Conservation (phyloP, 257 asterid species). For the Cinchona pubescens region DNA sequence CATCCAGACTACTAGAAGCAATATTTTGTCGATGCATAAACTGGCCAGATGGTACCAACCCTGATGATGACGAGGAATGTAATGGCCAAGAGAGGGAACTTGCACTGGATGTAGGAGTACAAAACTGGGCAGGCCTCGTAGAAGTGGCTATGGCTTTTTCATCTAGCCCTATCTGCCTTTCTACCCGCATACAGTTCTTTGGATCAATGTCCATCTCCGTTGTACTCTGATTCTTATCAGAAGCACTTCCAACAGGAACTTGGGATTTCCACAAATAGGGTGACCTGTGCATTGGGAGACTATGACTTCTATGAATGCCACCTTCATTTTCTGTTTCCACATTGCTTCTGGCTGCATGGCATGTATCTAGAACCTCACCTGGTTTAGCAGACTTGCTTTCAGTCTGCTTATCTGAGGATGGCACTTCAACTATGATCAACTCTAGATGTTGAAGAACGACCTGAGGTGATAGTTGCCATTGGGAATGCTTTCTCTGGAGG, state of each 20-base stretch:
- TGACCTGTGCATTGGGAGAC: constrained; percentile 36
- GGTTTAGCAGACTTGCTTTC: constrained; percentile 39
- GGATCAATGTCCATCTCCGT: constrained; percentile 65
- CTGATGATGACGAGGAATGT: constrained; percentile 31
- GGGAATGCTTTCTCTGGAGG: constrained; percentile 99
- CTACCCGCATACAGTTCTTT: constrained; percentile 36
- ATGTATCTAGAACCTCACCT: constrained; percentile 31
- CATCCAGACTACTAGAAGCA: constrained; percentile 2
- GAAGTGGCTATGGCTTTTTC: constrained; percentile 32
- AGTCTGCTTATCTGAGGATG: constrained; percentile 38
- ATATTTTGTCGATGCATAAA: not conserved
- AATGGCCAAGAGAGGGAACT: constrained; percentile 58
- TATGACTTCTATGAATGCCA: constrained; percentile 30
- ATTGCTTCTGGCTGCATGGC: constrained; percentile 37
- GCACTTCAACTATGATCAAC: constrained; percentile 55
- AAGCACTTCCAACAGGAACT: constrained; percentile 37
- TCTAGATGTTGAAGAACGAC: constrained; percentile 55
- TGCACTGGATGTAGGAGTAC: constrained; percentile 39
- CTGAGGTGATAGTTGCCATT: constrained; percentile 66
- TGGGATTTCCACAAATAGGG: constrained; percentile 53
- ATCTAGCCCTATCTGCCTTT: constrained; percentile 31
- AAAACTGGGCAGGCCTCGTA: constrained; percentile 33
- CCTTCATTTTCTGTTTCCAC: constrained; percentile 46
- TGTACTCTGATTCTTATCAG: constrained; percentile 32
- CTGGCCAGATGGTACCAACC: constrained; percentile 6